Base-by-base conservation (phyloP, 805 yeast genomes). In the Myxozyma lipomycoides region DNA sequence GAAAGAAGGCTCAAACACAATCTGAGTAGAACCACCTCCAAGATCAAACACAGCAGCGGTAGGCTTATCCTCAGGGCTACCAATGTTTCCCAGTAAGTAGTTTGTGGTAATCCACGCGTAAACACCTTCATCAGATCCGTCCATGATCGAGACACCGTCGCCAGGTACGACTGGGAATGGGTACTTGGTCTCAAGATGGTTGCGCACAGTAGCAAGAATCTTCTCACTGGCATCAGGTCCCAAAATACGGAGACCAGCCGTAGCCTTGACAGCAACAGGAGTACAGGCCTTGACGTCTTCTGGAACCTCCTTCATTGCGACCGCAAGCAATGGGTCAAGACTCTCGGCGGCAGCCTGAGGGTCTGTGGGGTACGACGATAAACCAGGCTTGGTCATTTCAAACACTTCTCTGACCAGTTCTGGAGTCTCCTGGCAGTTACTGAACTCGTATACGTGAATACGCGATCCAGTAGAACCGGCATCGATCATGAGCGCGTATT, bases 21-120 rank as follows among this genome's bases (percentile, higher is more conserved):
- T 89, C 72, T 95, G 98, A 12, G 99, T 93, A 4, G 97, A 88
- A 3, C 98, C 98, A 64, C 98, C 98, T 62, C 98, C 99, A 53
- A 93, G 78, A 69, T 93, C 99, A 64, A 93, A 93, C 9, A 93
- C 95, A 21, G 98, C 98, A 44, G 95, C 95, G 10, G 98, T 93
- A 26, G 95, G 89, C 23, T 71, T 67, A 68, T 83, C 84, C 37
- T 79, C 82, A 28, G 70, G 67, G n/a, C 75, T 66, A 15, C 98
- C 98, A 67, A 93, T 91, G 72, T 91, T 93, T 38, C 97, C 98
- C 61, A 91, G 76, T 59, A 93, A 73, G 68, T 83, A 93, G 72
- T 93, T 93, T 45, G 96, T 83, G 24, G 99, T 93, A 68, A 93
- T 85, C 99, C 99, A 93, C 1, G 98, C 98, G 65, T 81, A 93